A percentile compares a stretch with the other conserved stretches of the same genome.
These are phyloP conservation scores for Flaveria floridana DNA, from an alignment of 140 eudicot genomes.

Conservation along the genomic window DNA sequence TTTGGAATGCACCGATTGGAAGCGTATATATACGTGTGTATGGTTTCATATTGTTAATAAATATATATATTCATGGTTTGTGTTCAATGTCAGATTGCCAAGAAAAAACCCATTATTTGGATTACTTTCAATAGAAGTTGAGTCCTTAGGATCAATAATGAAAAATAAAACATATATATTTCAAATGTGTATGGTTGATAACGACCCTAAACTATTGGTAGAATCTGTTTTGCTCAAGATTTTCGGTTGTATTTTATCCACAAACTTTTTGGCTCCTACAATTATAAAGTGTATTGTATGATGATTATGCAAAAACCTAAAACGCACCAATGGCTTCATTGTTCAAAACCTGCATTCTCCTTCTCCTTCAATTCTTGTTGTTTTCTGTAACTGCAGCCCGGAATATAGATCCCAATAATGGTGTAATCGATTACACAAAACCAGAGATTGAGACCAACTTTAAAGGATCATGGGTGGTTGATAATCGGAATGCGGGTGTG, in stretches of 20 bases:
- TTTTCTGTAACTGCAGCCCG: conserved; percentile 17
- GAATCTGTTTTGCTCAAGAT: conserved; percentile 5
- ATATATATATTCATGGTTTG: too few relatives aligned
- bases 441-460: conserved; percentile 34
- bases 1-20: too few relatives aligned
- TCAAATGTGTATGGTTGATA: conserved; percentile 7
- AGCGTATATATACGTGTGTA: too few relatives aligned
- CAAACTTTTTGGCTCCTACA: conserved; percentile 8
- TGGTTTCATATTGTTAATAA: too few relatives aligned
- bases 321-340: conserved; percentile 31
- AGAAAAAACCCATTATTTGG: too few relatives aligned
- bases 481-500: conserved; percentile 49
- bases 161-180: conserved; percentile 1
- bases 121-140: too few relatives aligned
- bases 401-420: conserved; percentile 5
- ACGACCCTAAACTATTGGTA: conserved; percentile 27
- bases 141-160: conserved; percentile 8
- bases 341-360: conserved; percentile 19
- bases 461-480: conserved; percentile 50
- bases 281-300: conserved; percentile 25
- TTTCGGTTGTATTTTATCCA: conserved; percentile 15
- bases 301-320: conserved; percentile 18
- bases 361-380: conserved; percentile 9
- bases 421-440: conserved; percentile 30
- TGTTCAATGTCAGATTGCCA: too few relatives aligned